Evolutionary conservation across 345 rosid genomes (phyloP).

Genomic region (Lepidium aucheri): DNA sequence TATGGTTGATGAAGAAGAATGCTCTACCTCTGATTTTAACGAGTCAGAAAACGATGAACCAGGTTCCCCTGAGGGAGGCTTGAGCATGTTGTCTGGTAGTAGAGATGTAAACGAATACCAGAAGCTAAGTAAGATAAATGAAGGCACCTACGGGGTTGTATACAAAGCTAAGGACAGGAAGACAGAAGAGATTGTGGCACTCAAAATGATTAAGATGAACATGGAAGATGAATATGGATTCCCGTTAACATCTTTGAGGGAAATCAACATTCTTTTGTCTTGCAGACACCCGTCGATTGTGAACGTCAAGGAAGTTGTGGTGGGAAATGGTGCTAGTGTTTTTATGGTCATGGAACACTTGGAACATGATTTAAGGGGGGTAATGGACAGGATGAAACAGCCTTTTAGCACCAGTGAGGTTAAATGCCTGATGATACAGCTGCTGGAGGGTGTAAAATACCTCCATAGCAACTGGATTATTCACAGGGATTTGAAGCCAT

Average conservation of each 20-base stretch:
- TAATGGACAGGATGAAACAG: slow-evolving; percentile 64
- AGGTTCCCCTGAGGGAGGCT: slow-evolving; percentile 21
- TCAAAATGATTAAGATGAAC: slow-evolving; percentile 76
- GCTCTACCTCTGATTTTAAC: neutral
- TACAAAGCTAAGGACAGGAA: slow-evolving; percentile 71
- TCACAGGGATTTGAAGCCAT: slow-evolving; percentile 83
- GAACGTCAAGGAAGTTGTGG: slow-evolving; percentile 72
- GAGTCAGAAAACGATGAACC: slow-evolving; percentile 31
- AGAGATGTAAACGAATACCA: slow-evolving; percentile 67
- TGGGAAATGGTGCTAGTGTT: slow-evolving; percentile 52
- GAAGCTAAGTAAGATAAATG: slow-evolving; percentile 64
- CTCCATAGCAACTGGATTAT: slow-evolving; percentile 92
- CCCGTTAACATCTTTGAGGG: slow-evolving; percentile 76
- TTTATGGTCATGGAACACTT: slow-evolving; percentile 94
- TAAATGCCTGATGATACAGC: slow-evolving; percentile 75
- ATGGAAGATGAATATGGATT: slow-evolving; percentile 69
- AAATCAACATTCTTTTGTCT: slow-evolving; percentile 72
- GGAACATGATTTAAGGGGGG: slow-evolving; percentile 75
- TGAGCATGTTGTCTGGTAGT: slow-evolving; percentile 59
- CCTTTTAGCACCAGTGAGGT: slow-evolving; percentile 87
- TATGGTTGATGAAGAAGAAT: slow-evolving; percentile 17
- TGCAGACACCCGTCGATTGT: slow-evolving; percentile 68
- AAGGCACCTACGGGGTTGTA: slow-evolving; percentile 90
- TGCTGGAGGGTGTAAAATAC: slow-evolving; percentile 73
- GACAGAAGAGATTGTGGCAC: slow-evolving; percentile 66